Percentiles rank a stretch among this genome's conserved stretches.
Evolutionary conservation across 2,329 filamentous ascomycete species (phyloP).

Genomic region (Metarhizium brunneum): DNA sequence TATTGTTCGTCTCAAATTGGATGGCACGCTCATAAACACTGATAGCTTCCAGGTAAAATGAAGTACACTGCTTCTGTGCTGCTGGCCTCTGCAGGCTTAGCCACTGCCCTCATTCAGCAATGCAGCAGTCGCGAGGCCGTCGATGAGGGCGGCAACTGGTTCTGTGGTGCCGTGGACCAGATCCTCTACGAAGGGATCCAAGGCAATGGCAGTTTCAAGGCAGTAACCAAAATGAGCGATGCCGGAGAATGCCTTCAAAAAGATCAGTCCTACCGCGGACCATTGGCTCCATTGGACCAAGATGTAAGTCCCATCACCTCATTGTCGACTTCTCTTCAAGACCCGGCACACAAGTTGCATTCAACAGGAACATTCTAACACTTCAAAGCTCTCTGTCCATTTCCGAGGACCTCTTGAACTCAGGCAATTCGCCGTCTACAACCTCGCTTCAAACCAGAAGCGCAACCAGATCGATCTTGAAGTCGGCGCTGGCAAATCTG

Average conservation of each 20-base stretch:
- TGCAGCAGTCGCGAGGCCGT: conserved; percentile 22
- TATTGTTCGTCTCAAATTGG: too few relatives aligned
- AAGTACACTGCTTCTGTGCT: conserved; percentile 18
- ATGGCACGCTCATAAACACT: neutral
- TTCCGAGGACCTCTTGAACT: conserved; percentile 61
- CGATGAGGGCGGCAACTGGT: conserved; percentile 49
- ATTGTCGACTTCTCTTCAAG: neutral
- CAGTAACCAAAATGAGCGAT: conserved; percentile 50
- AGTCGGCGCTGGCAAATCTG: neutral
- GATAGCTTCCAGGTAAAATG: conserved; percentile 13
- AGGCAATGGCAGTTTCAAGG: conserved; percentile 52
- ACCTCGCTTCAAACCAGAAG: conserved; percentile 30
- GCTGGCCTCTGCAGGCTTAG: conserved; percentile 19
- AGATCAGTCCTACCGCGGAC: conserved; percentile 45
- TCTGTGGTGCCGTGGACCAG: conserved; percentile 54
- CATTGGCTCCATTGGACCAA: conserved; percentile 58
- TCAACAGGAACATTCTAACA: neutral
- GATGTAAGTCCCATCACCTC: conserved; percentile 42
- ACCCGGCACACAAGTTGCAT: neutral
- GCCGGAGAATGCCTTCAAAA: conserved; percentile 44
- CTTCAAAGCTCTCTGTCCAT: conserved; percentile 55
- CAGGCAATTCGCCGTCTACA: conserved; percentile 61
- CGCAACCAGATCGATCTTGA: conserved; percentile 11
- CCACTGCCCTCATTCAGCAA: conserved; percentile 22
- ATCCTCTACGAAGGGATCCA: conserved; percentile 60